These are phyloP conservation scores for Pseudocercospora fuligena DNA, from an alignment of 2,329 filamentous ascomycete genomes.

Conservation along the genomic window DNA sequence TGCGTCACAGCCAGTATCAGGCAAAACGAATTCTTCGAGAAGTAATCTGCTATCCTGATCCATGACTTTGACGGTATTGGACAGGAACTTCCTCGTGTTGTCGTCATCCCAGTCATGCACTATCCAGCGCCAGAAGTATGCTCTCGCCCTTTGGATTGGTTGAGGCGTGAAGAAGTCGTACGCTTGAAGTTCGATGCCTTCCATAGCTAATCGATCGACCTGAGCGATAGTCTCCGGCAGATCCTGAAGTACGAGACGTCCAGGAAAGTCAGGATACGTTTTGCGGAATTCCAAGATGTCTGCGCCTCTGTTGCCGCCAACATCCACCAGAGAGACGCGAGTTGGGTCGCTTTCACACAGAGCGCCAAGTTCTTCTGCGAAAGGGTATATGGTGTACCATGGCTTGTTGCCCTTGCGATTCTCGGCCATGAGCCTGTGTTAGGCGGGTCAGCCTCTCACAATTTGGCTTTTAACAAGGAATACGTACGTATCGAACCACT, in stretches of 20 bases:
- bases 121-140: constrained; percentile 33
- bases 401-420: constrained; percentile 17
- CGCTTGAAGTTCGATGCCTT: constrained; percentile 22
- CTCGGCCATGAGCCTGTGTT: constrained; percentile 7
- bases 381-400: constrained; percentile 18
- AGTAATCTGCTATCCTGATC: constrained; percentile 30
- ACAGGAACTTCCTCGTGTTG: constrained; percentile 27
- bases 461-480: too few relatives aligned
- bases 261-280: constrained; percentile 22
- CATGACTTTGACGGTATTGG: constrained; percentile 28
- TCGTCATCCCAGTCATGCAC: constrained; percentile 37
- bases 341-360: constrained; percentile 13
- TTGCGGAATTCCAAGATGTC: constrained; percentile 30
- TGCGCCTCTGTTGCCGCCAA: constrained; percentile 34
- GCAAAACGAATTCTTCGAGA: constrained; percentile 33
- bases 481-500: constrained; percentile 16
- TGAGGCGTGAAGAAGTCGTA: constrained; percentile 38
- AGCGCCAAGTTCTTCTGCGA: constrained; percentile 14
- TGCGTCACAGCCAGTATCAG: constrained; percentile 20
- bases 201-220: constrained; percentile 21
- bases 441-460: neutral
- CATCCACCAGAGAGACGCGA: constrained; percentile 34
- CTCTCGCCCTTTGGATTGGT: constrained; percentile 30
- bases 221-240: constrained; percentile 31
- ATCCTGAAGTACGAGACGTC: constrained; percentile 37